A percentile compares a stretch with the other conserved stretches of the same genome.
These are phyloP conservation scores for Heliamphora pulchella DNA, from an alignment of 179 eudicot genomes.

Conservation along the genomic window DNA sequence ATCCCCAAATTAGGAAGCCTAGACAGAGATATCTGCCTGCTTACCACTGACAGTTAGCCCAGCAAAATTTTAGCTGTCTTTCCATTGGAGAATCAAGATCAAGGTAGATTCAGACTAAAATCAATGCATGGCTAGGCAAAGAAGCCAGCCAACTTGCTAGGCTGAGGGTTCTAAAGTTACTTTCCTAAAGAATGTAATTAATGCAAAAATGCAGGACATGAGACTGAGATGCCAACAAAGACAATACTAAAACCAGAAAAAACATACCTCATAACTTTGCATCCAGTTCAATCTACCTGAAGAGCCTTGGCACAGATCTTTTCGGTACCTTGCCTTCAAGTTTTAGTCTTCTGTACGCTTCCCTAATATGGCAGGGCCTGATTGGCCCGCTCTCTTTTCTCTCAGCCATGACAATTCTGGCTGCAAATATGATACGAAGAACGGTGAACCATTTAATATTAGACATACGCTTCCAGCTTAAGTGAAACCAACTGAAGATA, in stretches of 20 bases:
- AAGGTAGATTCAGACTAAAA: background rate
- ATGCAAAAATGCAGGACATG: background rate
- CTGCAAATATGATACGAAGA: slow-evolving; percentile 36
- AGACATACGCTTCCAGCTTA: background rate
- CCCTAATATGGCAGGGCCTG: slow-evolving; percentile 87
- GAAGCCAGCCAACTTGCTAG: background rate
- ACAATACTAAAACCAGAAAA: background rate
- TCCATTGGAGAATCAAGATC: background rate
- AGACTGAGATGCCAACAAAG: background rate
- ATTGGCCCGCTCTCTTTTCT: slow-evolving; percentile 82
- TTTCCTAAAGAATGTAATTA: background rate
- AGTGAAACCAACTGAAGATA: no score
- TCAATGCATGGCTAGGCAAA: background rate
- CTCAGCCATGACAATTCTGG: slow-evolving; percentile 71
- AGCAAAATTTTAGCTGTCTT: background rate
- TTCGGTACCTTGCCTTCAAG: slow-evolving; percentile 86
- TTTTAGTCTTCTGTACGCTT: slow-evolving; percentile 83
- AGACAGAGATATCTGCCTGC: slow-evolving; percentile 2
- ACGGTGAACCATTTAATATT: background rate
- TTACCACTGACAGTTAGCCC: background rate
- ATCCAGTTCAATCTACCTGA: slow-evolving; percentile 41
- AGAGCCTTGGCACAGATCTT: slow-evolving; percentile 78
- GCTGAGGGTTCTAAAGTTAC: background rate
- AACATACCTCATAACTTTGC: slow-evolving; percentile 3
- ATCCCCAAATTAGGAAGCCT: background rate